phyloP scores from a whole-genome alignment of 2,329 filamentous ascomycete genomes.

The Rugonectria rugulosa region DNA sequence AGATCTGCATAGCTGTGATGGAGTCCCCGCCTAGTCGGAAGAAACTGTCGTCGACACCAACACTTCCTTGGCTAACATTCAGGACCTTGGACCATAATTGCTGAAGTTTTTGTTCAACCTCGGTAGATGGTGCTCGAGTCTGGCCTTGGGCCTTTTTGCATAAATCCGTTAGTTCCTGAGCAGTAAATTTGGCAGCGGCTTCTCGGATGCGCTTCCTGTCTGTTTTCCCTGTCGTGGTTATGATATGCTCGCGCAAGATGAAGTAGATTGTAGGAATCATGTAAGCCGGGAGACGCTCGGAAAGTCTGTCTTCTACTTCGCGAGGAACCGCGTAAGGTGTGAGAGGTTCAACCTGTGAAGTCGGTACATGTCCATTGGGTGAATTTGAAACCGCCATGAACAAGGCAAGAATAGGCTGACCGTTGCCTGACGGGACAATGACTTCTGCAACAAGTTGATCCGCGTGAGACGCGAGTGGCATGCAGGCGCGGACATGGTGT shows the following conservation, averaged over 20 bases:
- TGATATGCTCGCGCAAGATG: neutral
- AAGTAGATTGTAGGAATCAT: conserved; percentile 22
- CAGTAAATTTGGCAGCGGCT: neutral
- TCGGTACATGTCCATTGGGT: conserved; percentile 11
- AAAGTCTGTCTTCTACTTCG: conserved; percentile 2
- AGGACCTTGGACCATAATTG: conserved; percentile 48
- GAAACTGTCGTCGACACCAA: conserved; percentile 55
- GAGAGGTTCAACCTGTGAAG: conserved; percentile 18
- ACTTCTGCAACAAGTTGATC: conserved; percentile 22
- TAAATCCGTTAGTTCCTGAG: neutral
- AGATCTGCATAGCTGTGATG: conserved; percentile 48
- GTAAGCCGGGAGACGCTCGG: conserved; percentile 11
- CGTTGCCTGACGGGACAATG: neutral
- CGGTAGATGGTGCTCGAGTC: conserved; percentile 3
- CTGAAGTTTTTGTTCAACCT: conserved; percentile 34
- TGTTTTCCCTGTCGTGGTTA: conserved; percentile 9
- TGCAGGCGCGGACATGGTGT: conserved; percentile 6
- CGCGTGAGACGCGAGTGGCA: conserved; percentile 1
- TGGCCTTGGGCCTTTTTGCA: neutral
- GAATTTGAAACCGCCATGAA: conserved; percentile 11
- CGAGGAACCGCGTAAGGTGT: neutral
- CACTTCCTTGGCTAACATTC: conserved; percentile 39
- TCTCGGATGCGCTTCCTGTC: conserved; percentile 5
- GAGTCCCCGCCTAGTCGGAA: conserved; percentile 59
- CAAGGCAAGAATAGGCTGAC: neutral